Conservation (phyloP, 2,329 filamentous ascomycete genomes). For the Trichophaea hybrida region DNA sequence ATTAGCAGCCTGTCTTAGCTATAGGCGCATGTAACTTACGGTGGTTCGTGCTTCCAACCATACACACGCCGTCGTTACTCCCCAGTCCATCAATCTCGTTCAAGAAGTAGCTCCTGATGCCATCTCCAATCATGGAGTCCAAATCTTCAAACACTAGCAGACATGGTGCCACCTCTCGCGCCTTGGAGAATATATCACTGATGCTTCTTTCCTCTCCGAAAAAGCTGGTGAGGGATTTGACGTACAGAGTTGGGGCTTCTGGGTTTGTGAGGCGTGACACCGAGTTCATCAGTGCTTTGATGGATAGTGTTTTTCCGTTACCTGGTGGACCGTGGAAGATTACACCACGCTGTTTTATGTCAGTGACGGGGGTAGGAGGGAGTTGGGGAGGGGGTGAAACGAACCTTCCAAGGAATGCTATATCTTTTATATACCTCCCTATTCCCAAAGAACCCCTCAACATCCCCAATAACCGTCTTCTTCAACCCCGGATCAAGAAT, state of each 20-base stretch:
- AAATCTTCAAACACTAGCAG: slow-evolving; percentile 59
- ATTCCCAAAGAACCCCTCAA: slow-evolving; percentile 49
- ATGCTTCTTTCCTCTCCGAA: slow-evolving; percentile 45
- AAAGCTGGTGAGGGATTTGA: slow-evolving; percentile 36
- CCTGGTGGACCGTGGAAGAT: slow-evolving; percentile 53
- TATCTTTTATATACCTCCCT: slow-evolving; percentile 45
- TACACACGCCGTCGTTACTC: slow-evolving; percentile 56
- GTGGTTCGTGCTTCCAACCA: slow-evolving; percentile 52
- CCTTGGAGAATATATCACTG: slow-evolving; percentile 42
- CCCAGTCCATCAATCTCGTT: slow-evolving; percentile 59
- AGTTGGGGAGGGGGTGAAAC: neutral
- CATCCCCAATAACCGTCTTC: slow-evolving; percentile 47
- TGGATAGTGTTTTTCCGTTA: slow-evolving; percentile 56
- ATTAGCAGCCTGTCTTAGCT: slow-evolving; percentile 27
- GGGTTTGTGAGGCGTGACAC: slow-evolving; percentile 34
- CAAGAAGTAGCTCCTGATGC: slow-evolving; percentile 52
- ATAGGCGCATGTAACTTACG: too few species aligned
- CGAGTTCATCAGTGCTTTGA: slow-evolving; percentile 55
- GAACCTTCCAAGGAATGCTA: slow-evolving; percentile 52
- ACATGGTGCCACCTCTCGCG: slow-evolving; percentile 49
- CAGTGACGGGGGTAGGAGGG: neutral
- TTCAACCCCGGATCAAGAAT: slow-evolving; percentile 54
- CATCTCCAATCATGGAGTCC: slow-evolving; percentile 48
- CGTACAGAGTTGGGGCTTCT: slow-evolving; percentile 42
- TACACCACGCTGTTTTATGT: slow-evolving; percentile 37